Evolutionary conservation across 2,329 filamentous ascomycete species (phyloP), one percentile per base, ranked within the genome.

Genomic region (Colletotrichum sublineola): DNA sequence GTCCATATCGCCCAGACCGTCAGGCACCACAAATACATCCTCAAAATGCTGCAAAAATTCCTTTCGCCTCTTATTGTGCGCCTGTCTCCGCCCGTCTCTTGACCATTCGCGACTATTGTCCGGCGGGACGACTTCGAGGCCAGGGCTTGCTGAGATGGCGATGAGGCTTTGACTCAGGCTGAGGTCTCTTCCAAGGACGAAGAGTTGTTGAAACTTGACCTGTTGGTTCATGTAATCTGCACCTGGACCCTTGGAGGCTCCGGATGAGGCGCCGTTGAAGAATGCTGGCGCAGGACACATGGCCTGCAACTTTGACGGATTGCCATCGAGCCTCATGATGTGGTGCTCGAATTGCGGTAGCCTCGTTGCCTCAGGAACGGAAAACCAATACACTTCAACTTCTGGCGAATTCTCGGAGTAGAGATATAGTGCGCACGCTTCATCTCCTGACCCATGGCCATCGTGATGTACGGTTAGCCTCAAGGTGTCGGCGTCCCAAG

Each of bases 281-380:
- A 46, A 62, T 11, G 72, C 72, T 29, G 72, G 61, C 18, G 63
- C 63, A 42, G 69, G 65, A 24, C 68, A 69, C 8, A 75, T 11
- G 15, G 65, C 64, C 18, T 74, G 74, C 24, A 73, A 58, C 52
- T 62, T 67, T 7, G 52, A 46, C 15, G 24, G 33, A 7, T 58
- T 60, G 29, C 42, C 58, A 15, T 40, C 38, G 14, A 74, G 33
- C 29, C 46, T 63, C 46, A 75, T 52, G 24, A 80, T 77, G 46
- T 84, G 80, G 9, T 82, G 80, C 66, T 84, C 80, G 77, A 82
- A 84, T 24, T 81, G 78, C 8, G 82, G 81, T 42, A 81, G 75
- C 11, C 73, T 73, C 9, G 68, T 75, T 7, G 76, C 69, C 7
- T 74, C 68, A 8, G 75, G 74, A 15, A 76, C 50, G 0, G 70